phyloP scores from a whole-genome alignment of 2,329 filamentous ascomycete species.

The Elsinoe arachidis region DNA sequence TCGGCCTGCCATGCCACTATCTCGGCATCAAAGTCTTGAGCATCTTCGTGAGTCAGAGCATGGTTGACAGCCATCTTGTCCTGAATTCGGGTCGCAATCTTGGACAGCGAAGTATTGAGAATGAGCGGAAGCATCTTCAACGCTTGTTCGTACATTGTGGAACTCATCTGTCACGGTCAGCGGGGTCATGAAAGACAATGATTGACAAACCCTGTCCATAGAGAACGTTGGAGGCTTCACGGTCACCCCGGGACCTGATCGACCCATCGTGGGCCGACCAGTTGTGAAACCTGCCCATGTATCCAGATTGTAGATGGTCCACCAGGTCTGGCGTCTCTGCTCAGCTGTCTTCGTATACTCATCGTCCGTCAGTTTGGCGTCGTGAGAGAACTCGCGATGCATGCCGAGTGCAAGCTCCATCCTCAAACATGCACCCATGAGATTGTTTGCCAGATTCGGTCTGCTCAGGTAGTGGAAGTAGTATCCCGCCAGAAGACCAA shows the following conservation, averaged over 20 bases:
- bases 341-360: conserved; percentile 47
- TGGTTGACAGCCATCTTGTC: conserved; percentile 64
- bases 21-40: conserved; percentile 56
- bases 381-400: conserved; percentile 21
- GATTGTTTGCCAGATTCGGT: conserved; percentile 26
- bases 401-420: conserved; percentile 27
- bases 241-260: conserved; percentile 58
- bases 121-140: conserved; percentile 61
- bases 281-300: conserved; percentile 66
- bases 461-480: conserved; percentile 28
- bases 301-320: conserved; percentile 64
- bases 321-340: conserved; percentile 61
- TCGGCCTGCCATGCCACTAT: conserved; percentile 64
- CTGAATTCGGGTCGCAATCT: conserved; percentile 69
- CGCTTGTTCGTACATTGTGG: conserved; percentile 40
- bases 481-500: conserved; percentile 26
- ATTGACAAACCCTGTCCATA: conserved; percentile 1
- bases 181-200: conserved; percentile 27
- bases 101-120: conserved; percentile 71
- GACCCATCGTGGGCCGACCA: conserved; percentile 60
- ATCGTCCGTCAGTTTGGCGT: conserved; percentile 19
- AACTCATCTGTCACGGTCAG: conserved; percentile 26
- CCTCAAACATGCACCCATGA: conserved; percentile 27
- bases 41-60: conserved; percentile 56
- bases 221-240: conserved; percentile 49